phyloP scores from a whole-genome alignment of 495 filamentous ascomycete genomes.

The Podospora conica region DNA sequence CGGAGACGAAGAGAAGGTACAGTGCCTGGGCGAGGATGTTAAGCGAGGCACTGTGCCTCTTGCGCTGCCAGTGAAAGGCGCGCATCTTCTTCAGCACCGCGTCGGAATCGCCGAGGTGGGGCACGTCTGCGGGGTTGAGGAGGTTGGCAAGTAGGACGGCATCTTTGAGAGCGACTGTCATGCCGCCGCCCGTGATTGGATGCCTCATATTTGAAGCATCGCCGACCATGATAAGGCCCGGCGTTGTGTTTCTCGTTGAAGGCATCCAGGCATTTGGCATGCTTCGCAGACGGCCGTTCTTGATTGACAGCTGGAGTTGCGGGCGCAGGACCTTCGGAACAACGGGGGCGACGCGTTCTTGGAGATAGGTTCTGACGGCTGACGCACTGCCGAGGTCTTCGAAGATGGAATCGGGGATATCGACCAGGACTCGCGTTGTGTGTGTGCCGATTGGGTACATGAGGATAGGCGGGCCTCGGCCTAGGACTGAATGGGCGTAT shows the following conservation, averaged over 20 bases:
- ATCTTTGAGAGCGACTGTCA: slow-evolving; percentile 18
- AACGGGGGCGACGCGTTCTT: background rate
- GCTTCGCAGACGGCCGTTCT: slow-evolving; percentile 9
- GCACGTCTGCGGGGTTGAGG: background rate
- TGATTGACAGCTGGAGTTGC: background rate
- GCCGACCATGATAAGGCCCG: slow-evolving; percentile 10
- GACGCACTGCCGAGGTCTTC: background rate
- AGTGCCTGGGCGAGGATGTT: slow-evolving; percentile 18
- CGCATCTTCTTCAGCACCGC: background rate
- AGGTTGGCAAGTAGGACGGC: background rate
- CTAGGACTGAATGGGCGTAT: slow-evolving; percentile 10
- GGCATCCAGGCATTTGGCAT: slow-evolving; percentile 15
- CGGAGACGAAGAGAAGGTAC: slow-evolving; percentile 12
- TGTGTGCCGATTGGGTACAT: slow-evolving; percentile 13
- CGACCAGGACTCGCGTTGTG: slow-evolving; percentile 13
- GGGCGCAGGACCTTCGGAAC: slow-evolving; percentile 1
- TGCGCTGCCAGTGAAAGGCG: slow-evolving; percentile 13
- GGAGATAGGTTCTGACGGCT: slow-evolving; percentile 10
- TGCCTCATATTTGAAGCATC: slow-evolving; percentile 17
- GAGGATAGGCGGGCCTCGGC: slow-evolving; percentile 6
- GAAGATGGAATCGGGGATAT: slow-evolving; percentile 10
- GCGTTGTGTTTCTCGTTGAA: slow-evolving; percentile 4
- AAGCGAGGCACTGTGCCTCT: slow-evolving; percentile 10
- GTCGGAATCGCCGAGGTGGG: background rate
- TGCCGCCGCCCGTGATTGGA: slow-evolving; percentile 15